Evolutionary conservation across 352 stramenopile genomes (phyloP).

Genomic region (Phytophthora agathidicida): DNA sequence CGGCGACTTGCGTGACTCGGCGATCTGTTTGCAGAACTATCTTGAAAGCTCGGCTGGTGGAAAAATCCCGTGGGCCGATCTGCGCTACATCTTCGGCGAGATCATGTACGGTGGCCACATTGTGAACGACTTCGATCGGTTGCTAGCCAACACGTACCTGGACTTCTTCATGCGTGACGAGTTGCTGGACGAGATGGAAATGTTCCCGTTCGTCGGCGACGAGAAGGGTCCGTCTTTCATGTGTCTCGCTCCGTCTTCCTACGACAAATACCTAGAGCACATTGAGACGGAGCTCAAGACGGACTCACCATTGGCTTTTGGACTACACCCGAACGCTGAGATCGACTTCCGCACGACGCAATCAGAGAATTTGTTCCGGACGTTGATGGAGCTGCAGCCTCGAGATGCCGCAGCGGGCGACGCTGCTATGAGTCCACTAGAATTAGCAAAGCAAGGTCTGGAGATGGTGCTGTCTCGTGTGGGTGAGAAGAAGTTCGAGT

Average conservation of each 20-base stretch:
- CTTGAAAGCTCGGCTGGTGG: constrained; percentile 94
- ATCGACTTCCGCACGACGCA: constrained; percentile 98
- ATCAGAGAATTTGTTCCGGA: constrained; percentile 95
- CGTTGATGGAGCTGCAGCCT: constrained; percentile 96
- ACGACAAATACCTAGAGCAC: constrained; percentile 98
- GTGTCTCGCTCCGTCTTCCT: constrained; percentile 95
- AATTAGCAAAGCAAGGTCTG: constrained; percentile 90
- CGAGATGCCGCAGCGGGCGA: constrained; percentile 88
- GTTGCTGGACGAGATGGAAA: constrained; percentile 97
- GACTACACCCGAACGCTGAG: constrained; percentile 97
- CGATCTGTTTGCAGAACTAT: constrained; percentile 96
- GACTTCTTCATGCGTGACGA: constrained; percentile 99
- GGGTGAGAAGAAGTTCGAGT: constrained; percentile 97
- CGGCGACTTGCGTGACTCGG: constrained; percentile 95
- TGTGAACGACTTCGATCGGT: constrained; percentile 95
- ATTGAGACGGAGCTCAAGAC: constrained; percentile 96
- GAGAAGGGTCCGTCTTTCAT: constrained; percentile 96
- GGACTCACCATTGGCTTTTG: constrained; percentile 97
- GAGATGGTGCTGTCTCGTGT: constrained; percentile 96
- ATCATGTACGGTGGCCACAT: constrained; percentile 98
- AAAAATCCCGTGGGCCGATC: constrained; percentile 97
- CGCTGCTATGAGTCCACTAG: constrained; percentile 90
- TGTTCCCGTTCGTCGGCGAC: constrained; percentile 98
- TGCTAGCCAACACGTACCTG: constrained; percentile 97
- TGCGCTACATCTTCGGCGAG: constrained; percentile 97